Conservation (phyloP, 176 grass and related monocot genomes). For the Paspalum vaginatum region DNA sequence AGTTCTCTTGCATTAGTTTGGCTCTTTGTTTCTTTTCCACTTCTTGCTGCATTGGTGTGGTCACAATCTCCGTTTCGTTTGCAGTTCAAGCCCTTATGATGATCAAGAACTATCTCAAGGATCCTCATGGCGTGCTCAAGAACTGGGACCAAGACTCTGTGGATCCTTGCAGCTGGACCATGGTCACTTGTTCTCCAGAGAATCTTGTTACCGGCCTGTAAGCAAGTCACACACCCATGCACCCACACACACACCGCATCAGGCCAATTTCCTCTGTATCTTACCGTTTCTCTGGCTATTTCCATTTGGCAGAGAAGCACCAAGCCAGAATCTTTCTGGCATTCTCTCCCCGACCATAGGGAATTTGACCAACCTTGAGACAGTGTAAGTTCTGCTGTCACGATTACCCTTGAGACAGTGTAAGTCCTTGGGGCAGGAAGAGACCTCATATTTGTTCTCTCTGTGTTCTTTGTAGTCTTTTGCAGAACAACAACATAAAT, state of each 20-base stretch:
- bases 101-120: conserved; percentile 76
- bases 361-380: conserved; percentile 88
- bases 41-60: background rate
- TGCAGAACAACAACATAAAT: conserved; percentile 90
- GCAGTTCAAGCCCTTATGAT: conserved; percentile 89
- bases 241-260: background rate
- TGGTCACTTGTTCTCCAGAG: conserved; percentile 78
- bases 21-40: background rate
- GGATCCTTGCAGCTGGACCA: conserved; percentile 95
- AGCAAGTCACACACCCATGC: conserved; percentile 14
- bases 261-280: conserved; percentile 3
- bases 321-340: conserved; percentile 82
- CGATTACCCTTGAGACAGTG: conserved; percentile 55
- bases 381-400: conserved; percentile 57
- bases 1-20: conserved; percentile 22
- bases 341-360: conserved; percentile 77
- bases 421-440: conserved; percentile 41
- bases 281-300: conserved; percentile 1
- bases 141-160: conserved; percentile 95
- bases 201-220: conserved; percentile 72
- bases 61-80: conserved; percentile 20
- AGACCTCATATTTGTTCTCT: conserved; percentile 28
- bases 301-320: conserved; percentile 61
- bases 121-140: conserved; percentile 73
- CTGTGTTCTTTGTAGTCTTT: conserved; percentile 47